These are phyloP conservation scores for Trametes punicea DNA, from an alignment of 768 basidiomycete species.

Conservation along the genomic window DNA sequence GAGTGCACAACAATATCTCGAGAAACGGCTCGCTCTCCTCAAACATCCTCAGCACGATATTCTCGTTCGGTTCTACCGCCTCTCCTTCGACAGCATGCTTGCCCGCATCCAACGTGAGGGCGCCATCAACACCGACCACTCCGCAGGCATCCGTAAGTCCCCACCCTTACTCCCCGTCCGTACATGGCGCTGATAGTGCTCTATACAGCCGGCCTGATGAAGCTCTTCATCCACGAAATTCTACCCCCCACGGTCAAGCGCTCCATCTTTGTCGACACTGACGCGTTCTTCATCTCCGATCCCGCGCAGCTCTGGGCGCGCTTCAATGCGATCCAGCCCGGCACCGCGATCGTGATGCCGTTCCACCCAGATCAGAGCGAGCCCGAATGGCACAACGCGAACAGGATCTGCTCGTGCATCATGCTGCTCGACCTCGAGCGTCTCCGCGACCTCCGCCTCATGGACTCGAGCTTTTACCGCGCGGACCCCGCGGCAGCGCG, in stretches of 20 bases:
- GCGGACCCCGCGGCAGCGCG: background rate
- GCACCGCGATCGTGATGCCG: slow-evolving; percentile 41
- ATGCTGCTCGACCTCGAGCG: slow-evolving; percentile 50
- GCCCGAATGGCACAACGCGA: slow-evolving; percentile 44
- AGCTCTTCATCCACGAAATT: slow-evolving; percentile 51
- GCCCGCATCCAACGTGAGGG: slow-evolving; percentile 46
- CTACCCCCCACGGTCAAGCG: slow-evolving; percentile 40
- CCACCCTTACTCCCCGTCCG: background rate
- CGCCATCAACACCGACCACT: slow-evolving; percentile 42
- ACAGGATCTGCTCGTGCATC: slow-evolving; percentile 48
- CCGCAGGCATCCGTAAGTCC: slow-evolving; percentile 45
- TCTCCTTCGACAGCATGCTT: slow-evolving; percentile 39
- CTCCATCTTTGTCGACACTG: slow-evolving; percentile 51
- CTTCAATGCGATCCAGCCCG: slow-evolving; percentile 34
- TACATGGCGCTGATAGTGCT: background rate
- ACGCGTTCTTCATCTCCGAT: slow-evolving; percentile 48
- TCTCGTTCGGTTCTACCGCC: slow-evolving; percentile 41
- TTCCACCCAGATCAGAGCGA: slow-evolving; percentile 41
- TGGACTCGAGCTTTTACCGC: slow-evolving; percentile 44
- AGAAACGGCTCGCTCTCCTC: slow-evolving; percentile 38
- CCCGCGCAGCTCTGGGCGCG: slow-evolving; percentile 44
- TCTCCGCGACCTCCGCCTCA: slow-evolving; percentile 41
- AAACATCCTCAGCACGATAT: slow-evolving; percentile 36
- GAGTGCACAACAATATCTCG: slow-evolving; percentile 37
- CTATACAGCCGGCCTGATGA: slow-evolving; percentile 45